Base-by-base conservation (phyloP, 208 protist genomes). In the Leishmania tropica region DNA sequence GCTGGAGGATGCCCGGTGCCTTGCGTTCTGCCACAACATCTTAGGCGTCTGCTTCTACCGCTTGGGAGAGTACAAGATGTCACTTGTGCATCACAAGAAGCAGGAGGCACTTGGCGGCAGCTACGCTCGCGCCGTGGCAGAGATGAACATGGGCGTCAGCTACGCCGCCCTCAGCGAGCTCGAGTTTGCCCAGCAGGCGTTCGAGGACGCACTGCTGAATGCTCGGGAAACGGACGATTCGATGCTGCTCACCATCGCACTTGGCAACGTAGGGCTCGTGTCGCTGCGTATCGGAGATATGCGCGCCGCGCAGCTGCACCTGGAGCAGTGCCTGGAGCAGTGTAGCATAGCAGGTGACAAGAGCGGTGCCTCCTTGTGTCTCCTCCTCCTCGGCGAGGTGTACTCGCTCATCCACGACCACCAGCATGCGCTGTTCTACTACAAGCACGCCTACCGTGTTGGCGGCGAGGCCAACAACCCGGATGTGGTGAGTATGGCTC, bases 361-460 rank as follows among this genome's bases (percentile, higher is more conserved):
- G 77, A 85, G 87, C 53, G 95, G 95, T 42, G 94, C 95, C 15
- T 85, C 93, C 15, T 88, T 97, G 45, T 98, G 94, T 78, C 86
- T 98, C 7, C 81, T 98, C 21, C 85, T 98, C 28, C 86, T 98
- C 28, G 95, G 94, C 37, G 93, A 98, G 78, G 80, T 98, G 8
- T 98, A 97, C 82, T 93, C 91, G 17, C 81, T 93, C 65, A 92
- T 96, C 71, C 86, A 96, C 76, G 95, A 98, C 71, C 88, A 96
- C 71, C 82, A 92, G 80, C 93, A 96, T 74, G 95, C 95, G 13
- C 73, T 95, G 42, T 98, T 98, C 80, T 98, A 97, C 86, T 97
- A 94, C 83, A 92, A 96, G 83, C 94, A 98, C 70, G 92, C 95
- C 62, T 95, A 92, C 60, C 91, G 94, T 40, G 87, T 98, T 6